Evolutionary conservation across 2,329 filamentous ascomycete species (phyloP).

Genomic region (Cytospora leucostoma): DNA sequence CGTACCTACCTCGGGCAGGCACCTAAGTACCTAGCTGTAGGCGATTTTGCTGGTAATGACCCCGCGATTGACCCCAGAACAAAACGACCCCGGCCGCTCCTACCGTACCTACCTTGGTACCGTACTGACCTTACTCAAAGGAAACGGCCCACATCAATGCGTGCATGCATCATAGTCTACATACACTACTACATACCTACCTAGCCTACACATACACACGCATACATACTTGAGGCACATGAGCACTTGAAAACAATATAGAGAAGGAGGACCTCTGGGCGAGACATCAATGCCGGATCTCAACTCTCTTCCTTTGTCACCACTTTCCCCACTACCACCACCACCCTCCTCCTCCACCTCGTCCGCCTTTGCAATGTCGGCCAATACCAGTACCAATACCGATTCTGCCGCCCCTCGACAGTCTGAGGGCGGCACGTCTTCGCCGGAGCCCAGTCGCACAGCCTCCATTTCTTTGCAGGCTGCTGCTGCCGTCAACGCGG

Average conservation of each 20-base stretch:
- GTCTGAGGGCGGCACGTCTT: slow-evolving; percentile 49
- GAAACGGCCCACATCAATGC: background rate
- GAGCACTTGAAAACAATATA: background rate
- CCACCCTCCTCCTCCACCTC: slow-evolving; percentile 41
- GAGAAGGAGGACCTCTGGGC: slow-evolving; percentile 3
- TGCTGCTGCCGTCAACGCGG: slow-evolving; percentile 75
- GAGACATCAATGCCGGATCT: slow-evolving; percentile 48
- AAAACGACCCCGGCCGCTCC: background rate
- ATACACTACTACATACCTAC: too few species aligned
- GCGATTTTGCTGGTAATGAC: background rate
- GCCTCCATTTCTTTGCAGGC: slow-evolving; percentile 73
- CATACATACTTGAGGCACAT: background rate
- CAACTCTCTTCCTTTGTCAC: slow-evolving; percentile 55
- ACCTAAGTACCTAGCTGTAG: background rate
- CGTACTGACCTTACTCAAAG: slow-evolving; percentile 1
- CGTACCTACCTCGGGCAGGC: background rate
- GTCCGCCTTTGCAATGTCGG: slow-evolving; percentile 41
- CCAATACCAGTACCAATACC: slow-evolving; percentile 30
- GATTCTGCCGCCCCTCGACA: slow-evolving; percentile 31
- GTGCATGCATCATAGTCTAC: too few species aligned
- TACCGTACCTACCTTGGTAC: background rate
- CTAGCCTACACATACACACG: too few species aligned
- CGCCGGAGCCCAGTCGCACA: slow-evolving; percentile 60
- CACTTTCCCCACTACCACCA: slow-evolving; percentile 11
- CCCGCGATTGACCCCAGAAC: background rate